These are phyloP conservation scores for Eremomyces bilateralis DNA, from an alignment of 495 filamentous ascomycete species.

Conservation along the genomic window DNA sequence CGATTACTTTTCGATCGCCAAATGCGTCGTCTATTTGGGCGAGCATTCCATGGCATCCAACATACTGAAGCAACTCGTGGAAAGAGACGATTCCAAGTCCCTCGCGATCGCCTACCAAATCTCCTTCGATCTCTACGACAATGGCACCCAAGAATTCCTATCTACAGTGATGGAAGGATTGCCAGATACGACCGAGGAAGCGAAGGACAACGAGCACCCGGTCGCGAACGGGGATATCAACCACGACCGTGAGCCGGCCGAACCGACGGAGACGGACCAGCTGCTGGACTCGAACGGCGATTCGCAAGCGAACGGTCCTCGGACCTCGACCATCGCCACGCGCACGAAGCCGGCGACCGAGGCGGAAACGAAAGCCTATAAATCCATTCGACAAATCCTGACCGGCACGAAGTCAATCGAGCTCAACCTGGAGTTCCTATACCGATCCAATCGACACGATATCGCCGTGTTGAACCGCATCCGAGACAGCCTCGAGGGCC, in stretches of 20 bases:
- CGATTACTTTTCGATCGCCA: constrained; percentile 95
- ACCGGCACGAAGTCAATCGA: constrained; percentile 81
- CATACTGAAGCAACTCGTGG: constrained; percentile 62
- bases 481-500: constrained; percentile 77
- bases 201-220: constrained; percentile 25
- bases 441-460: constrained; percentile 76
- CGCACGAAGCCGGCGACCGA: constrained; percentile 15
- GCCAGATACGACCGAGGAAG: constrained; percentile 25
- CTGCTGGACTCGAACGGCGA: constrained; percentile 15
- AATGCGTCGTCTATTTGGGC: constrained; percentile 92
- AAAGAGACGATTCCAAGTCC: constrained; percentile 53
- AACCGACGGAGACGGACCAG: constrained; percentile 20
- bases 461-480: constrained; percentile 86
- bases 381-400: constrained; percentile 66
- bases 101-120: constrained; percentile 87
- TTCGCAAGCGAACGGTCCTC: constrained; percentile 6
- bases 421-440: constrained; percentile 88
- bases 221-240: constrained; percentile 15
- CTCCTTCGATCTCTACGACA: constrained; percentile 93
- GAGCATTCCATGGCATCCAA: constrained; percentile 80
- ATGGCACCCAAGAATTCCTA: constrained; percentile 91
- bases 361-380: constrained; percentile 37
- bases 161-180: constrained; percentile 70
- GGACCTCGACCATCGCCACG: constrained; percentile 15
- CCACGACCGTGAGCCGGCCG: constrained; percentile 19